A percentile compares a stretch with the other conserved stretches of the same genome.
These are phyloP conservation scores for Gracilaria vermiculophylla DNA, from an alignment of 23 red algal species.

Conservation along the genomic window DNA sequence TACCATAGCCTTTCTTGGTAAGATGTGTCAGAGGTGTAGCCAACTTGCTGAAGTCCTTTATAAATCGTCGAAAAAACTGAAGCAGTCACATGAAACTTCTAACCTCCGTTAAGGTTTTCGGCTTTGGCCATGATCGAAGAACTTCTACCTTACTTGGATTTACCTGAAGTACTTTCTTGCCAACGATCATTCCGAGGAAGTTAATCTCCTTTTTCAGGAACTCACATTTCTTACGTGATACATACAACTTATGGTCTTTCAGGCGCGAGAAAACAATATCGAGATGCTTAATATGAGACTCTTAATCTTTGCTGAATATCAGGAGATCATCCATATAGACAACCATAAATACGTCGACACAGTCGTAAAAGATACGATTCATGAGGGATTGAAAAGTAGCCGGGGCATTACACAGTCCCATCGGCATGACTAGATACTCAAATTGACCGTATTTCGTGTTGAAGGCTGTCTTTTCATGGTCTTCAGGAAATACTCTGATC, in stretches of 20 bases:
- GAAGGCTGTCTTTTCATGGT: constrained; percentile 25
- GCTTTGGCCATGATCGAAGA: not conserved
- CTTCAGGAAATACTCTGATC: not conserved
- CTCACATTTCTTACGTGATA: constrained; percentile 17
- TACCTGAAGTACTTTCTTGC: not conserved
- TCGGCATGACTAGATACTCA: constrained; percentile 11
- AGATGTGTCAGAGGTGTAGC: constrained; percentile 22
- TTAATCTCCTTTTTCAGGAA: constrained; percentile 3
- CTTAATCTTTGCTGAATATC: constrained; percentile 8
- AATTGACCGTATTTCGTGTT: constrained; percentile 36
- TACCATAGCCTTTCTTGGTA: constrained; percentile 17
- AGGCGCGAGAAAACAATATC: not conserved
- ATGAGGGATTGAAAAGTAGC: not conserved
- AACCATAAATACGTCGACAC: not conserved
- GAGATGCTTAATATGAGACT: not conserved
- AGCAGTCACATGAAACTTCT: constrained; percentile 7
- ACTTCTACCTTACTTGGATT: constrained; percentile 9
- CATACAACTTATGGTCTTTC: not conserved
- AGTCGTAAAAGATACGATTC: not conserved
- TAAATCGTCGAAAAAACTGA: constrained; percentile 23
- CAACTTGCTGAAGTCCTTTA: not conserved
- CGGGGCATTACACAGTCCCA: not conserved
- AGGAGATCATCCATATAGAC: constrained; percentile 11
- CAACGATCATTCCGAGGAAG: not conserved
- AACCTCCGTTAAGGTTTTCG: constrained; percentile 15